Evolutionary conservation across 306 rosid genomes (phyloP).

Genomic region (Chamaecrista fasciculata): DNA sequence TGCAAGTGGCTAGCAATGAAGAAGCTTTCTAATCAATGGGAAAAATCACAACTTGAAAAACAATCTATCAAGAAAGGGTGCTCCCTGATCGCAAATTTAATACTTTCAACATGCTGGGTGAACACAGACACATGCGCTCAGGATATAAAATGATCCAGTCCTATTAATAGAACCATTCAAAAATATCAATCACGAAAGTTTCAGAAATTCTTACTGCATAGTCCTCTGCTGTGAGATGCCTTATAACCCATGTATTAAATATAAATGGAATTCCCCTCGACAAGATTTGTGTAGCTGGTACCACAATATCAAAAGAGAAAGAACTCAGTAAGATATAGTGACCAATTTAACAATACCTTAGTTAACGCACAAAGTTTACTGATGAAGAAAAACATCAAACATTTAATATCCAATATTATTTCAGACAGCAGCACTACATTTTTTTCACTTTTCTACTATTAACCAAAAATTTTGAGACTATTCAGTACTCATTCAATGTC

Average conservation of each 20-base stretch:
- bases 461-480: not conserved
- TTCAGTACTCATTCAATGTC: not conserved
- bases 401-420: not conserved
- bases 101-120: not conserved
- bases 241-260: conserved; percentile 88
- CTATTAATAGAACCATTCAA: not conserved
- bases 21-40: not conserved
- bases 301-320: not conserved
- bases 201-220: conserved; percentile 59
- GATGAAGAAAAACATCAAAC: not conserved
- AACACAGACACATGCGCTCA: not conserved
- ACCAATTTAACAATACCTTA: not conserved
- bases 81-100: not conserved
- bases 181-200: not conserved
- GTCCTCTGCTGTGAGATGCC: conserved; percentile 84
- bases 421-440: not conserved
- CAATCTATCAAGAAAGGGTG: not conserved
- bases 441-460: too few species aligned
- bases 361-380: not conserved
- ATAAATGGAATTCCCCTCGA: conserved; percentile 93
- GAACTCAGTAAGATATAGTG: not conserved
- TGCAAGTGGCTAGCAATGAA: not conserved
- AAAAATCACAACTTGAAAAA: not conserved
- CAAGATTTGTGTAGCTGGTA: conserved; percentile 85
- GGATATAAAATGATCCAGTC: not conserved